Evolutionary conservation across 2,329 filamentous ascomycete genomes (phyloP).

Genomic region (Diplocarpon rosae): DNA sequence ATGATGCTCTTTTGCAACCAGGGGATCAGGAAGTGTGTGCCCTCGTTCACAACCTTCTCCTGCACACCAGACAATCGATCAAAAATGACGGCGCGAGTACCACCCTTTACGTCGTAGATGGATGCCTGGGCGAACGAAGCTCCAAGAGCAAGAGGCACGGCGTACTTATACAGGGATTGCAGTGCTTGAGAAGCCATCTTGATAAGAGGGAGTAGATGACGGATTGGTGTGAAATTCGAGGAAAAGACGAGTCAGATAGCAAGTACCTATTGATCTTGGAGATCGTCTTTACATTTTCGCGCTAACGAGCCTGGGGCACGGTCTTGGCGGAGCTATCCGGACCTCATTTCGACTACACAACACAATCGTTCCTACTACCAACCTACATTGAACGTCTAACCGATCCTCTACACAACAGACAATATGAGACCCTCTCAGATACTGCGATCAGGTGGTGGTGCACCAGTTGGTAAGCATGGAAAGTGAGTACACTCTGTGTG

Average conservation of each 20-base stretch:
- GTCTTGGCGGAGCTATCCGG: constrained; percentile 10
- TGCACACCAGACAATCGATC: constrained; percentile 87
- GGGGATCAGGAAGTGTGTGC: constrained; percentile 90
- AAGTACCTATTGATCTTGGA: constrained; percentile 2
- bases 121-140: constrained; percentile 61
- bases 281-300: constrained; percentile 21
- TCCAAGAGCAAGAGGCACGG: constrained; percentile 62
- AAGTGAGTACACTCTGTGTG: constrained; percentile 23
- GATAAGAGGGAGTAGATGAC: constrained; percentile 5
- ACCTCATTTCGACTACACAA: constrained; percentile 12
- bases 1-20: constrained; percentile 93
- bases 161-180: constrained; percentile 52
- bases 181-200: constrained; percentile 43
- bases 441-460: constrained; percentile 25
- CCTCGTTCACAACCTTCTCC: constrained; percentile 86
- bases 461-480: constrained; percentile 28
- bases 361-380: constrained; percentile 9
- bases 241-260: too few relatives aligned
- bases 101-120: constrained; percentile 95
- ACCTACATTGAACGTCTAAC: constrained; percentile 17
- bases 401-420: constrained; percentile 12
- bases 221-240: not conserved
- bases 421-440: constrained; percentile 28
- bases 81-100: constrained; percentile 93
- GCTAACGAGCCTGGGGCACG: constrained; percentile 17